These are phyloP conservation scores for Amphichorda felina DNA, from an alignment of 2,329 filamentous ascomycete genomes.

Conservation along the genomic window DNA sequence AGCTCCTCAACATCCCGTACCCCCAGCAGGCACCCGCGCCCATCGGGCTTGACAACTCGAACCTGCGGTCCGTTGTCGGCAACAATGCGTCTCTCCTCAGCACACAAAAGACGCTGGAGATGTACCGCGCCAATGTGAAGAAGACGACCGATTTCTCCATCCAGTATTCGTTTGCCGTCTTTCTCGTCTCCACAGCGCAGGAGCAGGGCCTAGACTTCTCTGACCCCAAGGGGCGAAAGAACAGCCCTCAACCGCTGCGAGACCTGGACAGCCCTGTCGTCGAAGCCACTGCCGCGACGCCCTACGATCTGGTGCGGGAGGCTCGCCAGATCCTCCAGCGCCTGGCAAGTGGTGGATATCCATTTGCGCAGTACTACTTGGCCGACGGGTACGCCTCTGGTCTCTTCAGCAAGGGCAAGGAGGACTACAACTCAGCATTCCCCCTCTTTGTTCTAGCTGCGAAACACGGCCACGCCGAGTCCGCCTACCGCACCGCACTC, in stretches of 20 bases:
- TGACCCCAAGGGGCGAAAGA: constrained; percentile 30
- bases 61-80: constrained; percentile 68
- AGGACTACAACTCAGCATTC: constrained; percentile 85
- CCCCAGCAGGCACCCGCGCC: constrained; percentile 62
- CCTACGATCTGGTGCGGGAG: constrained; percentile 67
- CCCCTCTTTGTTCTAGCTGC: constrained; percentile 85
- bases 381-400: constrained; percentile 91
- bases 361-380: constrained; percentile 96
- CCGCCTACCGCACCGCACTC: constrained; percentile 81
- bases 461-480: constrained; percentile 95
- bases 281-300: constrained; percentile 35
- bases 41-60: constrained; percentile 66
- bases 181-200: constrained; percentile 81
- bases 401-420: constrained; percentile 87
- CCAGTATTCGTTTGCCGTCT: constrained; percentile 93
- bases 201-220: constrained; percentile 53
- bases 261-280: constrained; percentile 34
- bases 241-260: constrained; percentile 31
- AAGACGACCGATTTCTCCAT: constrained; percentile 86
- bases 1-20: constrained; percentile 59
- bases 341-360: constrained; percentile 77
- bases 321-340: constrained; percentile 81
- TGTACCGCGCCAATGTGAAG: constrained; percentile 95
- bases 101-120: constrained; percentile 87
- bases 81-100: constrained; percentile 85